Base-by-base conservation (phyloP, 2,329 filamentous ascomycete species). In the Pleomassaria siparia region DNA sequence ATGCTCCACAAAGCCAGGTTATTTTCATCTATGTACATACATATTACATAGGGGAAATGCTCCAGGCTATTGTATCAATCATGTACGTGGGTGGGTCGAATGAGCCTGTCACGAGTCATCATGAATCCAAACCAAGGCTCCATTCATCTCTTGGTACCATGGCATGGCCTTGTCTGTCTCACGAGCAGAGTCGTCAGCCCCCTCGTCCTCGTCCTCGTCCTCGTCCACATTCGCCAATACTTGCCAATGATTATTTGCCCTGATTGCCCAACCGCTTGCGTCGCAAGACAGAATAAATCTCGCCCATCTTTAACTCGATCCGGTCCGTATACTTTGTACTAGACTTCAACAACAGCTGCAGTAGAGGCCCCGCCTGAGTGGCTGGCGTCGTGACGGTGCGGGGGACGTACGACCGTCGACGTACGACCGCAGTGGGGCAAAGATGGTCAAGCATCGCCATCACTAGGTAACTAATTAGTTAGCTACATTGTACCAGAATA, bases 321-420 rank as follows among this genome's bases (percentile, higher is more conserved):
- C 62, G 62, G 63, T 53, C 62, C 63, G 64, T 54, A 47, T 58
- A 52, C 62, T 62, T 63, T 54, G 46, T 58, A 52, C 50, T 55
- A 60, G 52, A 56, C 53, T 50, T 55, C 57, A 58, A 53, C 57
- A 58, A 53, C 43, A 37, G 35, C 20, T 39, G 36, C 50, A 44
- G 43, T 42, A 49, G 53, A 52, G 46, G 33, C 43, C n/a, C 50
- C 40, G 46, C 45, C 35, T 62, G 56, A 63, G 50, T 66, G 65
- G 65, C 46, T 54, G 43, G 55, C 55, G 51, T 52, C 50, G 47
- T 51, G 49, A 50, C 56, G 53, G 54, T 64, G 63, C 62, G 60
- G 59, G 58, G 60, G 57, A 46, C 24, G 15, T 18, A 8, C 39
- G 49, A 7, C 25, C 45, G n/a, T n/a, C n/a, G 57, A 46, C 24